Evolutionary conservation across 2,329 filamentous ascomycete genomes (phyloP), one percentile per base, ranked within the genome.

Genomic region (Pseudogymnoascus sp.): DNA sequence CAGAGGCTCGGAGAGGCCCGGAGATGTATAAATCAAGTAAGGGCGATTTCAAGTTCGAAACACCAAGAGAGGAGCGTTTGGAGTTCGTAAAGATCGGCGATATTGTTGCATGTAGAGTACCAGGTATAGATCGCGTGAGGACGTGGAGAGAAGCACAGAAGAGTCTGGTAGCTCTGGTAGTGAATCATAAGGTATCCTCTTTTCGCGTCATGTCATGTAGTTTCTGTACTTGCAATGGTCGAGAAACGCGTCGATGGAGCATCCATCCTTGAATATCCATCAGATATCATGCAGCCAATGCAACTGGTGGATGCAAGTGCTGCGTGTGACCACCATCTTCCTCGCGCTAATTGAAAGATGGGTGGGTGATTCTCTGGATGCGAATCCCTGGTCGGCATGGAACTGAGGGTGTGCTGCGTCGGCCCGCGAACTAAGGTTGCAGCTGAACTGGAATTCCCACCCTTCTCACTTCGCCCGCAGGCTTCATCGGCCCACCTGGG

Each of bases 361-460:
- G 50, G 50, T 56, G 50, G 50, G 28, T 56, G 50, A 56, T 56
- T 56, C 50, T 56, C 28, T 56, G 50, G 50, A 56, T 33, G n/a
- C 5, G 16, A 56, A 56, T 56, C 50, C 50, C 50, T 33, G 28
- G 50, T n/a, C 28, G 50, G 50, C 50, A 56, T 56, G 50, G 50
- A 62, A 60, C n/a, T 40, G 61, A 63, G 46, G 61, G 61, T 63
- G 46, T 63, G 61, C 61, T 63, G 61, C 61, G 46, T 22, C 50
- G 61, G 61, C 33, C 61, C 61, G 61, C 61, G 38, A 38, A 63
- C 35, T 63, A 63, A 63, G 61, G 61, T 63, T 63, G 46, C 31
- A 40, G 35, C 61, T 59, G 41, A 24, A 61, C 22, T 56, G 28
- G 24, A 33, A n/a, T 46, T 26, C 12, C 37, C 16, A 35, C 37